phyloP scores from a whole-genome alignment of 805 yeast species.

The Grigorovia humatica region DNA sequence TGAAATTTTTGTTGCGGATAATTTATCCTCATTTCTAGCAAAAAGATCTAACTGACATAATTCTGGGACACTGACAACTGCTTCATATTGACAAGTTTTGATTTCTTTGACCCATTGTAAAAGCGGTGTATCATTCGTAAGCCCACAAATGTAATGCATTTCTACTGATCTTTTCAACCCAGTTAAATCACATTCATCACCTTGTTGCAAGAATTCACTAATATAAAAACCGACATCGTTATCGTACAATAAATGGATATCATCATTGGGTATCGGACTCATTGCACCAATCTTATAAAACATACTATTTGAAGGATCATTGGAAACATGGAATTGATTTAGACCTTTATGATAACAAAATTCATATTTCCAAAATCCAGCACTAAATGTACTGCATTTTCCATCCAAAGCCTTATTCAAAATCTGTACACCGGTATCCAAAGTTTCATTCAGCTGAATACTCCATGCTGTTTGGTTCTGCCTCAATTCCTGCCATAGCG shows the following conservation, averaged over 20 bases:
- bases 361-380: constrained; percentile 47
- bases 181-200: constrained; percentile 53
- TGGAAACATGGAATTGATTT: constrained; percentile 36
- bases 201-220: constrained; percentile 33
- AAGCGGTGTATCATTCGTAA: constrained; percentile 19
- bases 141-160: constrained; percentile 45
- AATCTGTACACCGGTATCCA: constrained; percentile 13
- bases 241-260: constrained; percentile 25
- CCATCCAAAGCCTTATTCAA: constrained; percentile 9
- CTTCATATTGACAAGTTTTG: constrained; percentile 47
- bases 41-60: constrained; percentile 35
- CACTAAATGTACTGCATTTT: constrained; percentile 19
- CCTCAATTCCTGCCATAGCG: constrained; percentile 4
- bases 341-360: constrained; percentile 40
- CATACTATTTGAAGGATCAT: background rate
- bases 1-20: constrained; percentile 10
- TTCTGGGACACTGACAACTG: constrained; percentile 39
- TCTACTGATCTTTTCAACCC: constrained; percentile 42
- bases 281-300: background rate
- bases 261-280: constrained; percentile 8
- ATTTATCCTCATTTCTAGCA: constrained; percentile 17
- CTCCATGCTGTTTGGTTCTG: constrained; percentile 8
- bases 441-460: constrained; percentile 9
- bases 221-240: constrained; percentile 27
- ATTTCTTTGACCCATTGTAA: constrained; percentile 37